Conservation (phyloP, 2,329 filamentous ascomycete species). For the Fusarium mangiferae region DNA sequence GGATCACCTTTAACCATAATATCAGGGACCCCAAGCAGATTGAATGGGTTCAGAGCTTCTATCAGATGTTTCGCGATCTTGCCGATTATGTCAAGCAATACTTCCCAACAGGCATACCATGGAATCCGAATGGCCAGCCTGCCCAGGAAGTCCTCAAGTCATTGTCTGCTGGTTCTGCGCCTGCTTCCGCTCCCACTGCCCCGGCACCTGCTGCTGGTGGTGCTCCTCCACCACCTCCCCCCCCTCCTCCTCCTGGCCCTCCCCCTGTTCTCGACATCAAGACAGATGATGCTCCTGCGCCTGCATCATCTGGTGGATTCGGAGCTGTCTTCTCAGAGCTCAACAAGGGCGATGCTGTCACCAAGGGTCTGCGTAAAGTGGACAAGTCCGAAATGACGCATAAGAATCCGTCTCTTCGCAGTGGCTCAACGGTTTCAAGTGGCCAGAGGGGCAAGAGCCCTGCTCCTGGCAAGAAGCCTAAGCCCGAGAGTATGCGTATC, state of each 20-base stretch:
- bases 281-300: constrained; percentile 48
- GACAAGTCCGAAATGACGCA: constrained; percentile 98
- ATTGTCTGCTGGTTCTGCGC: constrained; percentile 52
- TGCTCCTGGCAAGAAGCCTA: constrained; percentile 86
- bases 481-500: constrained; percentile 84
- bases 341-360: constrained; percentile 90
- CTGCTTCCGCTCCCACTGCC: constrained; percentile 45
- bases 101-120: constrained; percentile 81
- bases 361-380: constrained; percentile 89
- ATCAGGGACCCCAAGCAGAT: constrained; percentile 80
- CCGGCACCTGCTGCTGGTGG: constrained; percentile 61
- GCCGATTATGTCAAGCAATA: constrained; percentile 86
- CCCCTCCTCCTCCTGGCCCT: constrained; percentile 68
- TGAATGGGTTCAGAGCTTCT: constrained; percentile 93
- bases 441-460: constrained; percentile 80
- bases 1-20: constrained; percentile 1
- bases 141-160: constrained; percentile 73
- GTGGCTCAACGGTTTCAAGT: constrained; percentile 74
- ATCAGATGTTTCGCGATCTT: constrained; percentile 87
- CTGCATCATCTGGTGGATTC: constrained; percentile 73
- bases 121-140: constrained; percentile 83
- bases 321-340: constrained; percentile 91
- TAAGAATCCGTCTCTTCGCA: constrained; percentile 91
- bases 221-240: constrained; percentile 67
- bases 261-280: constrained; percentile 73